Evolutionary conservation across 345 rosid species (phyloP), one percentile per base, ranked within the genome.

Genomic region (Gossypium bickii): DNA sequence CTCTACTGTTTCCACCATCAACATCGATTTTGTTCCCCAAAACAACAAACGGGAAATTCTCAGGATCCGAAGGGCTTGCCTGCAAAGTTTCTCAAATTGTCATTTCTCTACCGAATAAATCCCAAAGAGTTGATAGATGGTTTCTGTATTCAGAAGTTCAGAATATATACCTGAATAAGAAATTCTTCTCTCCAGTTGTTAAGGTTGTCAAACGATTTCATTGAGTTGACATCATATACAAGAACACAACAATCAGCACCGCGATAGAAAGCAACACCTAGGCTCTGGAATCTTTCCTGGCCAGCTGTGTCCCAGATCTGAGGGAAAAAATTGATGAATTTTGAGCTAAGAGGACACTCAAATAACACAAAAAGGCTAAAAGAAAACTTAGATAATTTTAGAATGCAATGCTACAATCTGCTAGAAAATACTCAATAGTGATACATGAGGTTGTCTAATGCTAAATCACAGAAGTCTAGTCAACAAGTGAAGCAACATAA

Each of bases 251-350:
- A 94, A 78, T 94, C 98, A 27, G 98, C 90, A 2, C 97, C 98
- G 75, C 98, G 87, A 49, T 90, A 94, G 74, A 94, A 92, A 1
- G 97, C 95, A 0, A 97, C 74, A 5, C 97, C 95, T 16, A 90
- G 86, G 78, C 97, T 90, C 58, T 92, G 95, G 80, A 94, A 94
- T 71, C 97, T 89, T 75, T 94, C 98, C 78, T 94, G 97, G 65
- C 98, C 98, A 3, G 98, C 98, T 8, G 97, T 92, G 82, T 94
- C 97, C 98, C 98, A 94, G 58, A 94, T 86, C 97, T 94, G 68
- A 0, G 53, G 11, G 13, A 2, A 38, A 2, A 16, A 48, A 20
- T 63, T 0, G 58, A 49, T 63, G 51, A 34, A 17, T 51, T 12
- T 74, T 12, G 41, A 41, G 69, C 57, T 15, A 25, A 47, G 67